Evolutionary conservation across 164 flowering plant species (phyloP), one percentile per base, ranked within the genome.

Genomic region (Saururus chinensis): DNA sequence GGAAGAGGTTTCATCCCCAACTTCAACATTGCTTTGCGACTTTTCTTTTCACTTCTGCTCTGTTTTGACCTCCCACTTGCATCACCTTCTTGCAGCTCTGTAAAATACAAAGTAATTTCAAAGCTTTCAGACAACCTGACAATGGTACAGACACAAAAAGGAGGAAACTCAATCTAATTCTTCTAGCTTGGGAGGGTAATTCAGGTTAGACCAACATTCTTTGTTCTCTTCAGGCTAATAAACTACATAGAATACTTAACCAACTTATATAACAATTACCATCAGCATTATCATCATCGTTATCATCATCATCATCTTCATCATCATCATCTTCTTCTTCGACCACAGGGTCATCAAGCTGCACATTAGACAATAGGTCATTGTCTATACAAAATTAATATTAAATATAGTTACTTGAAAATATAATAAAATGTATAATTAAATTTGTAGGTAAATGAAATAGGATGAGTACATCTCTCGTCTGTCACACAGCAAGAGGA

Each of bases 281-380:
- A 58, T 79, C 82, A 54, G 55, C 81, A 53, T 66, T 83, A 6
- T 81, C 78, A 11, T 78, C 82, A 56, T 79, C 72, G 60, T 77
- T 74, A 59, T 80, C 82, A 23, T 77, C 79, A 13, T 79, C 88
- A 3, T 80, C 88, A 1, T 80, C 80, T 0, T 81, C 88, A 0
- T 78, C 85, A 0, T 77, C 85, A 55, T 82, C 89, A n/a, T n/a
- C n/a, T n/a, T n/a, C n/a, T n/a, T n/a, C n/a, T 58, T 82, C 86
- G 61, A 82, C 73, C 26, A 73, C 70, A 56, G 86, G 88, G 64
- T 79, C 75, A 72, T 83, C 85, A 62, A 62, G 70, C 85, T 83
- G 63, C 68, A 66, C 35, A 60, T 40, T 21, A 23, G 21, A 23
- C 13, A 35, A 37, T 14, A 59, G 17, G 17, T 12, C 11, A 8